Conservation (phyloP, 2,329 filamentous ascomycete species). For the Myriosclerotinia curreyana region DNA sequence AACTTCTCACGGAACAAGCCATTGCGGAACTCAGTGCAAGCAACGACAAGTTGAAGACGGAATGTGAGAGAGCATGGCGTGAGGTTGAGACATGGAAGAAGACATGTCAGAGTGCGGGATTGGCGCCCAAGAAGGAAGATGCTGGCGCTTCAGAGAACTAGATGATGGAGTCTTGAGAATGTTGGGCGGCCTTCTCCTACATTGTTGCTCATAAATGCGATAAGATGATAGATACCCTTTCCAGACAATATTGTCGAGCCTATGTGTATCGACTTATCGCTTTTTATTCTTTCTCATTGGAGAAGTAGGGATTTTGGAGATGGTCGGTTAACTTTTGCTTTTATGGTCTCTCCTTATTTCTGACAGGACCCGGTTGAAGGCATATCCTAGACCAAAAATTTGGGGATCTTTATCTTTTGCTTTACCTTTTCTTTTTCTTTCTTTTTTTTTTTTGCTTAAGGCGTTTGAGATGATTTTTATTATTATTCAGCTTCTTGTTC, state of each 20-base stretch:
- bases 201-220: conserved; percentile 31
- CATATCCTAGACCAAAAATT: conserved; percentile 6
- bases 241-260: conserved; percentile 31
- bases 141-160: conserved; percentile 33
- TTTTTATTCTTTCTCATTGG: conserved; percentile 22
- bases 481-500: neutral
- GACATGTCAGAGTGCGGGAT: conserved; percentile 58
- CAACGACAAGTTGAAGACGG: conserved; percentile 81
- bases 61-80: conserved; percentile 73
- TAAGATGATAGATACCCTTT: conserved; percentile 38
- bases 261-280: conserved; percentile 36
- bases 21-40: conserved; percentile 83
- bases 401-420: neutral
- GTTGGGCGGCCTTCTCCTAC: conserved; percentile 32
- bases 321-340: conserved; percentile 19
- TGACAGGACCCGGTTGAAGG: conserved; percentile 6
- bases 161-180: conserved; percentile 30
- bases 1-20: conserved; percentile 83
- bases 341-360: conserved; percentile 5
- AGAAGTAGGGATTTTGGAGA: conserved; percentile 16
- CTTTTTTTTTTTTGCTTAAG: conserved; percentile 1
- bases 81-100: conserved; percentile 79
- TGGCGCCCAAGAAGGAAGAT: conserved; percentile 49
- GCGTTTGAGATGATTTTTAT: conserved; percentile 12
- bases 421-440: too few relatives aligned